These are phyloP conservation scores for Kwoniella sp. DNA, from an alignment of 768 basidiomycete genomes.

Conservation along the genomic window DNA sequence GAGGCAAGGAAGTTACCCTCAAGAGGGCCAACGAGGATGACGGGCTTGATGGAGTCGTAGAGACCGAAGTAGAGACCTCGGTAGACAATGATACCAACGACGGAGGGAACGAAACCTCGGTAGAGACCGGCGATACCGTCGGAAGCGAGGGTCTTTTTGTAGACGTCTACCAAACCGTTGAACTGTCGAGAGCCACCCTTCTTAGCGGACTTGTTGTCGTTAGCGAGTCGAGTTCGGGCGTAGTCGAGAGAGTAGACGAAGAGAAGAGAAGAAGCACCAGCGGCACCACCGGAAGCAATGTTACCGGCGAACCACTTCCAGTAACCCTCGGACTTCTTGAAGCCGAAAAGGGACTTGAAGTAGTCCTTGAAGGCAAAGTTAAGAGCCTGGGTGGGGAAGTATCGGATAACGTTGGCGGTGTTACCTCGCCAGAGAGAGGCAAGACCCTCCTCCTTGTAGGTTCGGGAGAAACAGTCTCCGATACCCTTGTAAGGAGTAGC, in stretches of 20 bases:
- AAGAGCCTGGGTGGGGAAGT: conserved; percentile 99
- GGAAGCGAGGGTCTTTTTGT: conserved; percentile 93
- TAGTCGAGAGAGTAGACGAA: conserved; percentile 99
- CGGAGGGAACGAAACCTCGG: conserved; percentile 98
- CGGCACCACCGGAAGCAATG: conserved; percentile 86
- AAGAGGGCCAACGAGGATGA: conserved; percentile 92
- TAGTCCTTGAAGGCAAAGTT: conserved; percentile 98
- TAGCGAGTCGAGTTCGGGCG: conserved; percentile 90
- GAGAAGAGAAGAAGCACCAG: conserved; percentile 96
- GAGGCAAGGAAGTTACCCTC: conserved; percentile 97
- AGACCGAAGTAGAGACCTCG: conserved; percentile 98
- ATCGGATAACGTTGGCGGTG: conserved; percentile 99
- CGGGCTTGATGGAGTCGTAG: conserved; percentile 69
- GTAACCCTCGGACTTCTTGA: conserved; percentile 97
- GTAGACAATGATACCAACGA: conserved; percentile 99
- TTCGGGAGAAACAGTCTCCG: conserved; percentile 84
- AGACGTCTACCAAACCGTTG: conserved; percentile 97
- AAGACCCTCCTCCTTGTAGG: conserved; percentile 92
- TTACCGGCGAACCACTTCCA: conserved; percentile 99
- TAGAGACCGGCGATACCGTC: conserved; percentile 99
- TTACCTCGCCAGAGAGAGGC: conserved; percentile 98
- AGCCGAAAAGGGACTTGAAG: conserved; percentile 91
- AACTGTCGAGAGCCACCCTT: conserved; percentile 90
- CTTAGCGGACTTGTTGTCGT: conserved; percentile 86
- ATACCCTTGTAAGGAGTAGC: conserved; percentile 95